phyloP scores from a whole-genome alignment of 129 eudicot species.

The Cynara cardunculus region DNA sequence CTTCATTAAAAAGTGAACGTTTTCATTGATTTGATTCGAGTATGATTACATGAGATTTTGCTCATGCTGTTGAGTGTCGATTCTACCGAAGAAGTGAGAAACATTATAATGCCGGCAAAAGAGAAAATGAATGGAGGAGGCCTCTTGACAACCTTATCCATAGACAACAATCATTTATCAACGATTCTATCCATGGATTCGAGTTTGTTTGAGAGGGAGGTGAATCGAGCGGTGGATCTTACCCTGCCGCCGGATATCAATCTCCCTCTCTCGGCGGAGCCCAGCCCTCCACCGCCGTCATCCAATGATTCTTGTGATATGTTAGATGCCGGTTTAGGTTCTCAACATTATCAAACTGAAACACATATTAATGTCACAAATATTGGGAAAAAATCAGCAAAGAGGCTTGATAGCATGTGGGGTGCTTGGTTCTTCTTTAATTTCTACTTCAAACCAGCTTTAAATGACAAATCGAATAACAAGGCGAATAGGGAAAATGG shows the following conservation, averaged over 20 bases:
- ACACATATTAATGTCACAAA: conserved; percentile 44
- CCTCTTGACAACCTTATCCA: conserved; percentile 49
- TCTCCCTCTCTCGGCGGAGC: conserved; percentile 66
- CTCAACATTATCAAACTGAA: conserved; percentile 50
- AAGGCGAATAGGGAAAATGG: conserved; percentile 47
- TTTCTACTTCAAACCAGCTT: conserved; percentile 74
- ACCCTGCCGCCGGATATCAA: conserved; percentile 74
- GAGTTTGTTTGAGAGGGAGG: conserved; percentile 47
- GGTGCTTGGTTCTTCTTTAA: conserved; percentile 94
- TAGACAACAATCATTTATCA: conserved; percentile 67
- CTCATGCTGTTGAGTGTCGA: conserved; percentile 31
- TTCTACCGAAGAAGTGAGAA: conserved; percentile 1
- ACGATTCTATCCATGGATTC: conserved; percentile 82
- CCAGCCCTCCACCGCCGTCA: conserved; percentile 50
- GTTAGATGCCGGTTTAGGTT: conserved; percentile 62
- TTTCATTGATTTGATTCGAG: conserved; percentile 13
- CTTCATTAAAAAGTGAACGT: no score
- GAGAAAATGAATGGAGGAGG: conserved; percentile 66
- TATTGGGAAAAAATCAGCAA: conserved; percentile 60
- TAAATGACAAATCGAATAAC: conserved; percentile 60
- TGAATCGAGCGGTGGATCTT: conserved; percentile 48
- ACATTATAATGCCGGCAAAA: conserved; percentile 44
- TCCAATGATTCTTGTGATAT: conserved; percentile 57
- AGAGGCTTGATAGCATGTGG: conserved; percentile 78
- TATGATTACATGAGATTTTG: conserved; percentile 27